A percentile compares a stretch with the other conserved stretches of the same genome.
Conservation (phyloP, 1,139 yeast genomes). For the Yamadazyma aaseri region DNA sequence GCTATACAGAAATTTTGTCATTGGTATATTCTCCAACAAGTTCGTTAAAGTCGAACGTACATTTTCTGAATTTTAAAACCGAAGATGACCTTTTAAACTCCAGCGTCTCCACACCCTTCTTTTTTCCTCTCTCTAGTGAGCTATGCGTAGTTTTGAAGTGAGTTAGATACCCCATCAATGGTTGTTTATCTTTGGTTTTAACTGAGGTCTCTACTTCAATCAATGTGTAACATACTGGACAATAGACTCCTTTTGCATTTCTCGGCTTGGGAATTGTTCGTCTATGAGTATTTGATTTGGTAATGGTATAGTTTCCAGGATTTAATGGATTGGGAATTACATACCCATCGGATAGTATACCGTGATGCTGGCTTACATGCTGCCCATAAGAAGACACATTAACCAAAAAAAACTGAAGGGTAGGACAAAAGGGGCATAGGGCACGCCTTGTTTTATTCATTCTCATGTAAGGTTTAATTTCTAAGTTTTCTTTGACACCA, state of each 20-base stretch:
- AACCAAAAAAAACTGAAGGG: constrained; percentile 25
- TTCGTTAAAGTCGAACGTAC: not conserved
- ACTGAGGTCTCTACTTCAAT: constrained; percentile 3
- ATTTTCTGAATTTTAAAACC: constrained; percentile 1
- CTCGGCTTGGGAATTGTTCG: constrained; percentile 4
- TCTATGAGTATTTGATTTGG: constrained; percentile 2
- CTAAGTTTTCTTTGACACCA: not conserved
- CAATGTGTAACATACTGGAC: constrained; percentile 4
- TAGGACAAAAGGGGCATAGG: constrained; percentile 34
- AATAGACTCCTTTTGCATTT: constrained; percentile 3
- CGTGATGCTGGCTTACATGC: constrained; percentile 34
- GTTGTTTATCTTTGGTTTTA: constrained; percentile 3
- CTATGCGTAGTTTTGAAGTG: constrained; percentile 3
- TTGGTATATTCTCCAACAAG: not conserved
- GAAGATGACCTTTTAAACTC: not conserved
- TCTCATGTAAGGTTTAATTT: constrained; percentile 1
- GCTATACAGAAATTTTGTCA: not conserved
- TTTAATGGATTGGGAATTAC: constrained; percentile 25
- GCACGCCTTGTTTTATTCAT: constrained; percentile 28
- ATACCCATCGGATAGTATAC: constrained; percentile 26
- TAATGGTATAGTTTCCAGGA: constrained; percentile 1
- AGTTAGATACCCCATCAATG: constrained; percentile 4
- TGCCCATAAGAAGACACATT: constrained; percentile 35
- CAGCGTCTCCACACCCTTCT: not conserved
- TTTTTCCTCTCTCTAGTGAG: constrained; percentile 2